Conservation (phyloP, 805 yeast genomes). For the Soucietia sequanensis region DNA sequence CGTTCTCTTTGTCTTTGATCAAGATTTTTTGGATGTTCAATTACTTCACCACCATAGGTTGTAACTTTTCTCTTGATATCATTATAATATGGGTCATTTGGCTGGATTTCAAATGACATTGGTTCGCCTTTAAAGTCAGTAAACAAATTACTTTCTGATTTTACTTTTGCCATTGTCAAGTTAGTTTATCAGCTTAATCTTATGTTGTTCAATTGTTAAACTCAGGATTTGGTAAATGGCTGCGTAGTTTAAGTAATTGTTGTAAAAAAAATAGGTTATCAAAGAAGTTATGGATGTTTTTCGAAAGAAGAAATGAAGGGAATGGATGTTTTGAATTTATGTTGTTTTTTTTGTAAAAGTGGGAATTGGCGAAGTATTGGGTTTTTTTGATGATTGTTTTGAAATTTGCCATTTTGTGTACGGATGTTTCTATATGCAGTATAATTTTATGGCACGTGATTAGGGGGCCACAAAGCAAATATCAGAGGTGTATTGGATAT, state of each 20-base stretch:
- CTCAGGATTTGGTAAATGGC: too few relatives aligned
- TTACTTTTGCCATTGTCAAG: too few relatives aligned
- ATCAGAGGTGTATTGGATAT: too few relatives aligned
- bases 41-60: slow-evolving; percentile 18
- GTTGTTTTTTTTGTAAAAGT: background rate
- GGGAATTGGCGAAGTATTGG: too few relatives aligned
- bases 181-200: too few relatives aligned
- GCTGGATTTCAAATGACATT: slow-evolving; percentile 14
- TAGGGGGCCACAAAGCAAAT: too few relatives aligned
- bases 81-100: slow-evolving; percentile 12
- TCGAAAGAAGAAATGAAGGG: background rate
- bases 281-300: slow-evolving; percentile 3
- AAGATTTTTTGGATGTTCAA: slow-evolving; percentile 10
- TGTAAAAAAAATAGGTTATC: background rate
- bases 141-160: slow-evolving; percentile 2
- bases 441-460: too few relatives aligned
- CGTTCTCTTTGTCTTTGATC: slow-evolving; percentile 1
- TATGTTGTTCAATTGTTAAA: too few relatives aligned
- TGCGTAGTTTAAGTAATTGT: too few relatives aligned
- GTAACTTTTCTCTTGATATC: slow-evolving; percentile 13
- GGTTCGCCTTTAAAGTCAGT: slow-evolving; percentile 10
- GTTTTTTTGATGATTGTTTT: too few relatives aligned
- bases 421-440: too few relatives aligned
- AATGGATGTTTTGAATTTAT: background rate
- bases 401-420: too few relatives aligned